phyloP scores from a whole-genome alignment of 805 yeast species.

The Clavispora santaluciae region DNA sequence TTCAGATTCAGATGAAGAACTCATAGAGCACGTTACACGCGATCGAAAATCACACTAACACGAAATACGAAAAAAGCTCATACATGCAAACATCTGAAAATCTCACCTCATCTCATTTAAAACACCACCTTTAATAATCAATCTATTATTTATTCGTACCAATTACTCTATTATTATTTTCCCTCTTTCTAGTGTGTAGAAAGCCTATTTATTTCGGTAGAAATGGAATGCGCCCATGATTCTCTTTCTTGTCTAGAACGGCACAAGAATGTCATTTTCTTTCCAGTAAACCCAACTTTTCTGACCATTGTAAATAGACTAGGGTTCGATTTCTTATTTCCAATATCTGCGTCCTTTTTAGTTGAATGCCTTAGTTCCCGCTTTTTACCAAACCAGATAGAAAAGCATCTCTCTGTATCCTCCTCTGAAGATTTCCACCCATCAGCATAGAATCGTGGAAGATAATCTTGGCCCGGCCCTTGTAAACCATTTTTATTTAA shows the following conservation, averaged over 20 bases:
- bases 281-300: slow-evolving; percentile 63
- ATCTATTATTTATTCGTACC: not conserved
- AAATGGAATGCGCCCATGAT: slow-evolving; percentile 60
- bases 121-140: too few relatives aligned
- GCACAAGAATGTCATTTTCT: slow-evolving; percentile 70
- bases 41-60: not conserved
- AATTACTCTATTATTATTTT: not conserved
- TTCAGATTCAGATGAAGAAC: slow-evolving; percentile 16
- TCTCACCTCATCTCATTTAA: too few relatives aligned
- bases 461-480: slow-evolving; percentile 50
- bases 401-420: slow-evolving; percentile 70
- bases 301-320: slow-evolving; percentile 42
- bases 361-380: slow-evolving; percentile 8
- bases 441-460: slow-evolving; percentile 73
- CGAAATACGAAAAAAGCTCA: too few relatives aligned
- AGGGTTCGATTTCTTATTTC: slow-evolving; percentile 31
- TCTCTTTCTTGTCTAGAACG: slow-evolving; percentile 80
- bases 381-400: slow-evolving; percentile 77
- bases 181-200: slow-evolving; percentile 8
- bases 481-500: slow-evolving; percentile 41
- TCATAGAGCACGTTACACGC: slow-evolving; percentile 11
- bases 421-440: slow-evolving; percentile 84
- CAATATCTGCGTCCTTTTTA: slow-evolving; percentile 1
- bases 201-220: slow-evolving; percentile 43
- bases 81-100: too few relatives aligned